These are phyloP conservation scores for Starmerella bombicola DNA, from an alignment of 805 yeast genomes.

Conservation along the genomic window DNA sequence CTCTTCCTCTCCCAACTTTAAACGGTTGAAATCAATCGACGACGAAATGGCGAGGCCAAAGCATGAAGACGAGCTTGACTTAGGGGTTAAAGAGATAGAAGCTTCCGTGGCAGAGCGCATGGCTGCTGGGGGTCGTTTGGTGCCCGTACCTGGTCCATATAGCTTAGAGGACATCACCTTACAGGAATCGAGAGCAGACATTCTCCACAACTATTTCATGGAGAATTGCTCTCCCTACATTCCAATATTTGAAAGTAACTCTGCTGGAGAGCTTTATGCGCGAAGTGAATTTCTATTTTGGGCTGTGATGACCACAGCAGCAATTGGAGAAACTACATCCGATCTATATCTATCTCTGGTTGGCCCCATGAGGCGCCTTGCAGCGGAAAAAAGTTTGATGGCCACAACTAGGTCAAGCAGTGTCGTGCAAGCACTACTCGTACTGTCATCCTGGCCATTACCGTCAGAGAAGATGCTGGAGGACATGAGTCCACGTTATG, in stretches of 20 bases:
- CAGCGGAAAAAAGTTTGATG: slow-evolving; percentile 87
- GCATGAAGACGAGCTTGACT: slow-evolving; percentile 7
- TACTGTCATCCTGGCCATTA: slow-evolving; percentile 81
- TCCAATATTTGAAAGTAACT: slow-evolving; percentile 61
- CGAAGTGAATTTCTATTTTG: slow-evolving; percentile 80
- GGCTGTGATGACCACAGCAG: slow-evolving; percentile 80
- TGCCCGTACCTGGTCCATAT: slow-evolving; percentile 19
- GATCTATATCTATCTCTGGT: slow-evolving; percentile 62
- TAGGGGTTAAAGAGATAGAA: slow-evolving; percentile 10
- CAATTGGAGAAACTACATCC: slow-evolving; percentile 79
- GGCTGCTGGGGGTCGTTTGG: slow-evolving; percentile 18
- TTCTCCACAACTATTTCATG: slow-evolving; percentile 59
- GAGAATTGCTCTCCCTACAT: slow-evolving; percentile 56
- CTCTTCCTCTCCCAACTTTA: neutral
- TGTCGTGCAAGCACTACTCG: slow-evolving; percentile 76
- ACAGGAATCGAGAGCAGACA: slow-evolving; percentile 53
- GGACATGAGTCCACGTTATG: slow-evolving; percentile 80
- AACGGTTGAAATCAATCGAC: neutral
- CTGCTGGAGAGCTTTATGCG: slow-evolving; percentile 64
- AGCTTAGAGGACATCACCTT: slow-evolving; percentile 59
- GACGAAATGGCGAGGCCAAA: neutral
- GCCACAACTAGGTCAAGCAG: slow-evolving; percentile 89
- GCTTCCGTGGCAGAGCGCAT: slow-evolving; percentile 17
- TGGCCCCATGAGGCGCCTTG: slow-evolving; percentile 67
- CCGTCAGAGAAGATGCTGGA: slow-evolving; percentile 88